phyloP scores from a whole-genome alignment of 2,329 filamentous ascomycete genomes.

The Rutstroemia sp. region DNA sequence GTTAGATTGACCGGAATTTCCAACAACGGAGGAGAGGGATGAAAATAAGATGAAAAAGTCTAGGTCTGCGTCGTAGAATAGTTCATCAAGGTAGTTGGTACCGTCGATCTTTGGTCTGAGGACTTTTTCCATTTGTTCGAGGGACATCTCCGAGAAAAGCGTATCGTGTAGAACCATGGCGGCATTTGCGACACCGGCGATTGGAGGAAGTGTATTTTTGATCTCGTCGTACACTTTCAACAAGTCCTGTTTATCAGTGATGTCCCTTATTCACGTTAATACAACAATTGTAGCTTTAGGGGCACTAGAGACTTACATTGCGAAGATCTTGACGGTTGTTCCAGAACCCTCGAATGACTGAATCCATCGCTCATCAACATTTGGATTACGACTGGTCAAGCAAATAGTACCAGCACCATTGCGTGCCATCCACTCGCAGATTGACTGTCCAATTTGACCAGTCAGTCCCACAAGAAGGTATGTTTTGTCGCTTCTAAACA shows the following conservation, averaged over 20 bases:
- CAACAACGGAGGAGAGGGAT: slow-evolving; percentile 29
- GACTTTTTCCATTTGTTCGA: slow-evolving; percentile 21
- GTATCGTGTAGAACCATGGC: slow-evolving; percentile 34
- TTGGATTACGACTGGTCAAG: slow-evolving; percentile 27
- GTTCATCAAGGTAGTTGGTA: slow-evolving; percentile 25
- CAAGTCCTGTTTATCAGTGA: neutral
- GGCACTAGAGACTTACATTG: no score
- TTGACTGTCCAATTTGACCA: slow-evolving; percentile 29
- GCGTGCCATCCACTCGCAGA: slow-evolving; percentile 35
- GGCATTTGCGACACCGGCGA: slow-evolving; percentile 37
- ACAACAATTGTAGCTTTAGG: no score
- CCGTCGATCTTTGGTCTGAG: slow-evolving; percentile 32
- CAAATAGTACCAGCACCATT: slow-evolving; percentile 30
- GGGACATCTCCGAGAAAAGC: slow-evolving; percentile 21
- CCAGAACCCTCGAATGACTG: slow-evolving; percentile 10
- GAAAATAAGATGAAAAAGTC: slow-evolving; percentile 37
- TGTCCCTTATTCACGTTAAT: neutral
- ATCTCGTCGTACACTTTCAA: neutral
- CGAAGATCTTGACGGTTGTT: neutral
- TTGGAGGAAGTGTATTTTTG: slow-evolving; percentile 12
- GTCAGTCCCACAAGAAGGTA: slow-evolving; percentile 27
- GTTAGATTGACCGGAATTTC: slow-evolving; percentile 29
- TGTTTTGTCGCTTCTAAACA: slow-evolving; percentile 17
- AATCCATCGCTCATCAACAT: slow-evolving; percentile 24
- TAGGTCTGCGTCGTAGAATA: slow-evolving; percentile 25